Base-by-base conservation (phyloP, 306 rosid species). In the Astragalus membranaceus region DNA sequence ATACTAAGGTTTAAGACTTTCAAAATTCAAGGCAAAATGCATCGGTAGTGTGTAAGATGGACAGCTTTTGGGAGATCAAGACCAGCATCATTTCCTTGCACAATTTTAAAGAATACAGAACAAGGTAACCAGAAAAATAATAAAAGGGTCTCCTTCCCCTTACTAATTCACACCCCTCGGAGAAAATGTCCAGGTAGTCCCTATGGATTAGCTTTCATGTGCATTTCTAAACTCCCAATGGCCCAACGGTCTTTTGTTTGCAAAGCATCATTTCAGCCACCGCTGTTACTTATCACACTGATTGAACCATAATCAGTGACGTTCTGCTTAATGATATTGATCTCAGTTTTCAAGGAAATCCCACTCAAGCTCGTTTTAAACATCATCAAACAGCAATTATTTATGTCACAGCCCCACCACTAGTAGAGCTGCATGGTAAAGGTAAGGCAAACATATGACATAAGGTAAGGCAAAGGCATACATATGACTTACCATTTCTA, bases 191-290 rank as follows among this genome's bases (percentile, higher is more conserved):
- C 10, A 47, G 44, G 39, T 64, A 39, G 10, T 69, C 7, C 58
- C 65, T 14, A 32, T 14, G 13, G 46, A 49, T 23, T 16, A 48
- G 55, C 50, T 60, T 43, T 59, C 49, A 12, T 52, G 75, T 60
- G 63, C 50, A 37, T 13, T 8, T 68, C 51, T 60, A 57, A 64
- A 54, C 70, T 61, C 13, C 12, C 50, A 44, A 60, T n/a, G 11
- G 36, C 36, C 43, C 64, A 67, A 64, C n/a, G 61, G 58, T 58
- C 17, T 60, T 61, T 26, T 32, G 42, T 68, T 51, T 33, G 48
- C 67, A 67, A 79, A 35, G 56, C 41, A 10, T 46, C 56, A 52
- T 56, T 47, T 63, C 73, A 60, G 58, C 41, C 67, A 81, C 79
- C 36, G 60, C 73, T 44, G 29, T 54, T 47, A 46, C 75, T 46